Base-by-base conservation (phyloP, 1,139 yeast genomes). In the Scheffersomyces parashehatae region DNA sequence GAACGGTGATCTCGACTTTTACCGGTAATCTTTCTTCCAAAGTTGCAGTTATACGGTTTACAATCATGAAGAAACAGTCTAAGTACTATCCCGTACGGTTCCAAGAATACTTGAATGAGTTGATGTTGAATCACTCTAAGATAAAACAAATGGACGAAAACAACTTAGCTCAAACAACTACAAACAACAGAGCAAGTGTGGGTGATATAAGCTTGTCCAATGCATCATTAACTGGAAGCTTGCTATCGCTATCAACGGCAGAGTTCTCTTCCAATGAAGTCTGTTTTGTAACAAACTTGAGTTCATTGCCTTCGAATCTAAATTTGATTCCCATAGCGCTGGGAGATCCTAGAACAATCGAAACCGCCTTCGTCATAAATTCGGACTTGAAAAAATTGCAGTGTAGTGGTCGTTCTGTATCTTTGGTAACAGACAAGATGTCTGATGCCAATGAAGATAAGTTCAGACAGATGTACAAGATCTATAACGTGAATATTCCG, bases 341-440 rank as follows among this genome's bases (percentile, higher is more conserved):
- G 28, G 96, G 95, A 2, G 81, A 81, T 50, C 65, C 81, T 3
- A 58, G 79, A 28, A 66, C 68, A 0, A 70, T 81, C 1, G 81
- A 83, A 72, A 73, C 74, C 11, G 62, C 68, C 36, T 90, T 88
- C 56, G 75, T 80, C 38, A 81, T 88, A 10, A 91, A 90, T 59
- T 83, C 88, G 42, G 84, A 90, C 62, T 67, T 93, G 53, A 80
- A 86, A 53, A 79, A 88, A 55, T 64, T 90, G 38, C 83, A 85
- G 28, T 93, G 98, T 60, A 85, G 91, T 39, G 96, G 97, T 7
- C 71, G 99, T 47, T 82, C 96, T 0, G 84, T 88, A 1, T 71
- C 90, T 33, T 67, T 89, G 35, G 74, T 88, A 12, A 73, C 83
- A 3, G 66, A 65, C 14, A 71, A 74, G 29, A 88, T 96, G 0